phyloP scores from a whole-genome alignment of 257 asterid genomes.

The Solanum okadae region DNA sequence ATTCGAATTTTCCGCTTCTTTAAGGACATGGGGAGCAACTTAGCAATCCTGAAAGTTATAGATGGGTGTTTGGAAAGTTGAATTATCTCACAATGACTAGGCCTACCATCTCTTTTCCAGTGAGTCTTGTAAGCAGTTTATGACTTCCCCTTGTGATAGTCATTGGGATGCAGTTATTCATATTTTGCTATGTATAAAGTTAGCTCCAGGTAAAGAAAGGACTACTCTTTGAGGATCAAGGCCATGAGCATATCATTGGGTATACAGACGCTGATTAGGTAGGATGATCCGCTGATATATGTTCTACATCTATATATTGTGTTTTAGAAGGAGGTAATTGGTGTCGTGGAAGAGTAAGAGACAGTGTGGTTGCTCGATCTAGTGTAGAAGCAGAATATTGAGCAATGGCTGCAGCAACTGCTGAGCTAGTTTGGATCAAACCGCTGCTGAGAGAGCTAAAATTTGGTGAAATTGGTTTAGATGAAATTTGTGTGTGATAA shows the following conservation, averaged over 20 bases:
- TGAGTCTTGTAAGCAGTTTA: neutral
- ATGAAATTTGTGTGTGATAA: neutral
- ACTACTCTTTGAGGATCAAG: neutral
- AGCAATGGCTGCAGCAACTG: neutral
- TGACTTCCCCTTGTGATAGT: neutral
- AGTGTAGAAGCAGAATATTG: neutral
- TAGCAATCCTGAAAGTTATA: neutral
- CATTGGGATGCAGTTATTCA: neutral
- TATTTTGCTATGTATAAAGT: neutral
- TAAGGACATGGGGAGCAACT: neutral
- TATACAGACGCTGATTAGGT: neutral
- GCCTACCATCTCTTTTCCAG: neutral
- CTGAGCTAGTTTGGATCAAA: neutral
- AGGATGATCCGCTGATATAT: neutral
- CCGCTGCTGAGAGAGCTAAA: neutral
- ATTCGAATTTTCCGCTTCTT: neutral
- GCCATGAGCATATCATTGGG: neutral
- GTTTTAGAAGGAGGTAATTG: neutral
- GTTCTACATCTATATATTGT: neutral
- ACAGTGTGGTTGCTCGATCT: neutral
- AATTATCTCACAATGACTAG: neutral
- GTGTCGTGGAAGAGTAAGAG: neutral
- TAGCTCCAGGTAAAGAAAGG: neutral
- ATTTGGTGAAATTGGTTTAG: neutral
- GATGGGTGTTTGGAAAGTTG: neutral